Evolutionary conservation across 1,284 basidiomycete species (phyloP).

Genomic region (Trametes versicolor): DNA sequence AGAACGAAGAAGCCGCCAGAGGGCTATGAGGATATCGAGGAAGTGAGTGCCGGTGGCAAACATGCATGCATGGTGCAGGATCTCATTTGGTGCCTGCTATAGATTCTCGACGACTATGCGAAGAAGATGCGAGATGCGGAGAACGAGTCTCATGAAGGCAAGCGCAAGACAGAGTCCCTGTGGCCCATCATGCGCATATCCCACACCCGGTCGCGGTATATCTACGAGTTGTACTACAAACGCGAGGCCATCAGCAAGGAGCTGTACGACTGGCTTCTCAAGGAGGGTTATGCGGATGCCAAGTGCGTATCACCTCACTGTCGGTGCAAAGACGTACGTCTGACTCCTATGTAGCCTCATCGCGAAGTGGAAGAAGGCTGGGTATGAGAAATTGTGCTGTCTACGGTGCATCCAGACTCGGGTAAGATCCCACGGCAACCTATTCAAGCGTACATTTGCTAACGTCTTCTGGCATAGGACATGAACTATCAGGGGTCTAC

Average conservation of each 20-base stretch:
- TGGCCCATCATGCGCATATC: constrained; percentile 99
- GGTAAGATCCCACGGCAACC: constrained; percentile 50
- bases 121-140: constrained; percentile 98
- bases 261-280: constrained; percentile 98
- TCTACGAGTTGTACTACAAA: constrained; percentile 99
- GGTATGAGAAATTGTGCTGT: constrained; percentile 99
- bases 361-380: constrained; percentile 99
- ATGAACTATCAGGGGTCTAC: constrained; percentile 99
- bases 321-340: too few species aligned
- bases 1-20: constrained; percentile 97
- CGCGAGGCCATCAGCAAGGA: constrained; percentile 94
- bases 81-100: constrained; percentile 18
- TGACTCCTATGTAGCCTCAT: constrained; percentile 76
- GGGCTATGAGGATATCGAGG: constrained; percentile 96
- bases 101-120: constrained; percentile 94
- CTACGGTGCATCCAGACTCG: constrained; percentile 96
- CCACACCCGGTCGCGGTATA: constrained; percentile 94
- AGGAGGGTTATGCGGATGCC: constrained; percentile 97
- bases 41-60: constrained; percentile 52
- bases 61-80: background rate
- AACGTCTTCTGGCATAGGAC: constrained; percentile 62
- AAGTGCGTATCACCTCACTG: constrained; percentile 74
- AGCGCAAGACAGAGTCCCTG: constrained; percentile 95
- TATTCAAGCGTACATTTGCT: background rate
- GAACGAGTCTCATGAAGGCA: constrained; percentile 97